Evolutionary conservation across 768 basidiomycete genomes (phyloP), one percentile per base, ranked within the genome.

Genomic region (Boletus subcaerulescens): DNA sequence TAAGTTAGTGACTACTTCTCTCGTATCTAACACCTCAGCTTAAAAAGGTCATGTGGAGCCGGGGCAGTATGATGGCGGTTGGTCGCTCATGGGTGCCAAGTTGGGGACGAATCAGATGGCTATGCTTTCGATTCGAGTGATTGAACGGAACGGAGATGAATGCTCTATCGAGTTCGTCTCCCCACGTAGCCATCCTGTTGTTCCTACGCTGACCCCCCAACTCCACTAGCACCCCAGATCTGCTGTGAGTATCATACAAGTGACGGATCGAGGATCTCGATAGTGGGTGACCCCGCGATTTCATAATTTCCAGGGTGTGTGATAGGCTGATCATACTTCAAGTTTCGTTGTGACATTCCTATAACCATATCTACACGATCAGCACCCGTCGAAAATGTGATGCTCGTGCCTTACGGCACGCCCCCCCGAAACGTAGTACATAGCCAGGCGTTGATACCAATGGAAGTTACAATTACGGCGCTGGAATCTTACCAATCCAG

Each of bases 401-500:
- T 35, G 26, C 7, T 49, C 10, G 36, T 52, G 20, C 26, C 24
- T 45, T 61, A 60, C 50, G 57, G 15, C 29, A 63, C 4, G 20
- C 11, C 48, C 40, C 14, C 26, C 29, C 11, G 9, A 50, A 58
- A 42, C 14, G 24, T 20, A 13, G 18, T 36, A n/a, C 38, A 39
- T 39, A 40, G 32, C 31, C 18, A 33, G 54, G 46, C 48, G 10
- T 31, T 63, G 62, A 65, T 55, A 36, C 12, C 36, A 44, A 57
- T 43, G 59, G 53, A 65, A 47, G 40, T 6, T 41, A 12, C 46
- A 15, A 22, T 53, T 18, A 31, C 12, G 43, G 45, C 50, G 50
- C 42, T 40, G 48, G 13, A 47, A 14, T 52, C 45, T 55, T 40
- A 39, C 31, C 33, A n/a, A 39, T 42, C 17, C 5, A 18, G 38